Conservation (phyloP, 2,329 filamentous ascomycete species). For the Scytalidium lignicola region DNA sequence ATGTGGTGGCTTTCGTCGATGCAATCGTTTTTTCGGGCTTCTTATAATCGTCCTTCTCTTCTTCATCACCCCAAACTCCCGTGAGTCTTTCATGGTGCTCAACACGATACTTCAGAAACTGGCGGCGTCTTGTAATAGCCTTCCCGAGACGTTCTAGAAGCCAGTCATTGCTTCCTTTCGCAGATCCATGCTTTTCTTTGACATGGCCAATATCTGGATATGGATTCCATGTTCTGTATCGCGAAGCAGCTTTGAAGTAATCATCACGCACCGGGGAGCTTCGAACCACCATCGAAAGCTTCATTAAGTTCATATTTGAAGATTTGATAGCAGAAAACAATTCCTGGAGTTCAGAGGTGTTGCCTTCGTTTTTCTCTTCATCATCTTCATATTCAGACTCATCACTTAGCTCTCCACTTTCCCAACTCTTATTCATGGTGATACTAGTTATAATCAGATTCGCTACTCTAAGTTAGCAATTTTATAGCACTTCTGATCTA, state of each 20-base stretch:
- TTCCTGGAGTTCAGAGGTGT: slow-evolving; percentile 20
- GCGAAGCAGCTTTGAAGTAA: slow-evolving; percentile 20
- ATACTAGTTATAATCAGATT: too few species aligned
- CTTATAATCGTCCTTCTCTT: slow-evolving; percentile 1
- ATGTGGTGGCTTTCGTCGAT: slow-evolving; percentile 20
- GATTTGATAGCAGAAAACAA: slow-evolving; percentile 14
- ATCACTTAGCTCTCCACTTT: too few species aligned
- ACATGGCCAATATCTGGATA: slow-evolving; percentile 18
- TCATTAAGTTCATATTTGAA: slow-evolving; percentile 16
- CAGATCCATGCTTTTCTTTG: slow-evolving; percentile 15
- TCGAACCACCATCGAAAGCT: slow-evolving; percentile 20
- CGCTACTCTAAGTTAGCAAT: too few species aligned
- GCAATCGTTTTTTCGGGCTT: slow-evolving; percentile 7
- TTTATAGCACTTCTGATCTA: too few species aligned
- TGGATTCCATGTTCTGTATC: slow-evolving; percentile 8
- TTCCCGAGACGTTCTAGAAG: slow-evolving; percentile 23
- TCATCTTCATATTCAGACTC: too few species aligned
- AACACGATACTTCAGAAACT: slow-evolving; percentile 26
- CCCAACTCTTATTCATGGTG: too few species aligned
- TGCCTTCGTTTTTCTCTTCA: too few species aligned
- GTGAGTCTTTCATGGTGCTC: slow-evolving; percentile 22
- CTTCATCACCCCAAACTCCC: slow-evolving; percentile 11
- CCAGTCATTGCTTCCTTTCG: slow-evolving; percentile 12
- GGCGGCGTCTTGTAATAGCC: slow-evolving; percentile 25
- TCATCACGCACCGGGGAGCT: slow-evolving; percentile 18